Conservation (phyloP, 2,329 filamentous ascomycete genomes). For the Fusarium sp. region DNA sequence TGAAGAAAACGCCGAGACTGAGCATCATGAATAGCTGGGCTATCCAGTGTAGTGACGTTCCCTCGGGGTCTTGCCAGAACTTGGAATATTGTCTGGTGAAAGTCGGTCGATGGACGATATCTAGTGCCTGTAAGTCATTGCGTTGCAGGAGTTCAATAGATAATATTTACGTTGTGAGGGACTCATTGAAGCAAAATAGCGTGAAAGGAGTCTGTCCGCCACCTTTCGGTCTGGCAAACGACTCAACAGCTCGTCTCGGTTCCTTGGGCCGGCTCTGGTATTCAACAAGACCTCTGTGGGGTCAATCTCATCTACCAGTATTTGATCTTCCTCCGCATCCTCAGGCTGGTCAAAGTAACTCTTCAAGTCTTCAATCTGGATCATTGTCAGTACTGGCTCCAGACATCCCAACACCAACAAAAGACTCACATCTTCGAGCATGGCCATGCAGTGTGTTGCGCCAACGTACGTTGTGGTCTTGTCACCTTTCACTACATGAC, state of each 20-base stretch:
- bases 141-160: not conserved
- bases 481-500: slow-evolving; percentile 59
- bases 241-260: slow-evolving; percentile 61
- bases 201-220: slow-evolving; percentile 63
- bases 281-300: slow-evolving; percentile 59
- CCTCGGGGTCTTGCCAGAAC: slow-evolving; percentile 61
- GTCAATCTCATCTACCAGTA: slow-evolving; percentile 52
- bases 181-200: slow-evolving; percentile 66
- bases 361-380: slow-evolving; percentile 69
- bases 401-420: not conserved
- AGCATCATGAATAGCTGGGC: slow-evolving; percentile 64
- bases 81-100: slow-evolving; percentile 63
- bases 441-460: slow-evolving; percentile 70
- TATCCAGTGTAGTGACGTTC: slow-evolving; percentile 60
- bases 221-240: slow-evolving; percentile 60
- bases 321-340: slow-evolving; percentile 52
- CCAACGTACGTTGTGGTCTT: slow-evolving; percentile 66
- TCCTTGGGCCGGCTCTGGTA: slow-evolving; percentile 54
- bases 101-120: slow-evolving; percentile 65
- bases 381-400: slow-evolving; percentile 11
- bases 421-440: slow-evolving; percentile 67
- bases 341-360: slow-evolving; percentile 66
- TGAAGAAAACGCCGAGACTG: slow-evolving; percentile 59
- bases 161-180: slow-evolving; percentile 62
- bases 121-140: slow-evolving; percentile 49